Evolutionary conservation across 2,329 filamentous ascomycete species (phyloP).

Genomic region (Lecanicillium sp.): DNA sequence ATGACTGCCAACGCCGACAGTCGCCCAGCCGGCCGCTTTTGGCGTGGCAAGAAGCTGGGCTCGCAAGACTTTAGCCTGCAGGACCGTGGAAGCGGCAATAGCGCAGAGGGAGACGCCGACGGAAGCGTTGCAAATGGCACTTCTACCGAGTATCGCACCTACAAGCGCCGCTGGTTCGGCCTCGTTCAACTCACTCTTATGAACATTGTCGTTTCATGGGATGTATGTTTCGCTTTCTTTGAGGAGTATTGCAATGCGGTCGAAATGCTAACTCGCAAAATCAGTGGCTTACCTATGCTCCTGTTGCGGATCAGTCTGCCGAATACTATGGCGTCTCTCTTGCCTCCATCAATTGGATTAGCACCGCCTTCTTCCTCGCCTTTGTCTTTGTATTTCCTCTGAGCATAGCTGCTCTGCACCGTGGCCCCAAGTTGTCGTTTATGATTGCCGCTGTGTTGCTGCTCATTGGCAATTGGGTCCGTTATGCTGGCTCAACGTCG

Average conservation of each 20-base stretch:
- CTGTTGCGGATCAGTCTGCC: conserved; percentile 67
- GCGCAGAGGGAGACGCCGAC: conserved; percentile 12
- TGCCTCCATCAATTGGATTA: conserved; percentile 84
- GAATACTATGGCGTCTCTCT: conserved; percentile 68
- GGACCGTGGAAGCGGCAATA: conserved; percentile 3
- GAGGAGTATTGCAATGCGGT: neutral
- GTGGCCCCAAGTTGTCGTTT: conserved; percentile 71
- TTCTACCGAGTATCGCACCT: conserved; percentile 38
- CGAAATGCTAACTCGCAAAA: neutral
- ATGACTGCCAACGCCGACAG: neutral
- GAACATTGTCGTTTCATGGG: conserved; percentile 92
- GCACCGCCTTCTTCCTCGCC: conserved; percentile 77
- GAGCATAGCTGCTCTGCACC: conserved; percentile 70
- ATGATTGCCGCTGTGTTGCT: conserved; percentile 64
- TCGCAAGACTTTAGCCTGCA: conserved; percentile 19
- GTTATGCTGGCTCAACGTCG: conserved; percentile 61
- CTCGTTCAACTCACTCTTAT: conserved; percentile 74
- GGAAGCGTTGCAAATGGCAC: conserved; percentile 17
- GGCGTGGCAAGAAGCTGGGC: conserved; percentile 20
- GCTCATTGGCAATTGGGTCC: conserved; percentile 83
- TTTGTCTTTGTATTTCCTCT: conserved; percentile 67
- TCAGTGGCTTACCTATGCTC: conserved; percentile 87
- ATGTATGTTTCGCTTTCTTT: conserved; percentile 52
- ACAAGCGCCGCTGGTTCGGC: conserved; percentile 86
- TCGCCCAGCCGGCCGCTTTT: conserved; percentile 16